phyloP scores from a whole-genome alignment of 306 rosid species.

The Acacia melanoxylon region DNA sequence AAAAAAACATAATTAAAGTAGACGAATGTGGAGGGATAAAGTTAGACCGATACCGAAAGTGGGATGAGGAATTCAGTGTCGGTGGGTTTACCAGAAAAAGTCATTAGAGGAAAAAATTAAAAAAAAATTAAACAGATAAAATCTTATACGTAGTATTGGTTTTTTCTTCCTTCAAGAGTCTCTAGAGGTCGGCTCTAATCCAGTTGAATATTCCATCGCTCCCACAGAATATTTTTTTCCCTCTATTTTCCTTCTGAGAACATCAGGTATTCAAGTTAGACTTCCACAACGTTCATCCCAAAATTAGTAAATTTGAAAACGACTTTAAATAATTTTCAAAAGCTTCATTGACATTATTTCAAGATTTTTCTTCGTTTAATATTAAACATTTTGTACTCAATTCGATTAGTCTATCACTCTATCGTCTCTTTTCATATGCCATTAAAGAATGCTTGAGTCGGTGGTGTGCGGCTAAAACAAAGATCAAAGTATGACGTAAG shows the following conservation, averaged over 20 bases:
- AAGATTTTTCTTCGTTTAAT: neutral
- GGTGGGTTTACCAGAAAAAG: neutral
- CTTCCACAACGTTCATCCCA: neutral
- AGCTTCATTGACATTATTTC: neutral
- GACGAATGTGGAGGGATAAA: neutral
- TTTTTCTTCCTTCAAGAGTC: neutral
- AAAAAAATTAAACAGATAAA: too few relatives aligned
- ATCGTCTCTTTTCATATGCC: neutral
- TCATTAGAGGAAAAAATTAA: too few relatives aligned
- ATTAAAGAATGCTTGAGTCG: constrained; percentile 35
- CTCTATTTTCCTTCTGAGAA: too few relatives aligned
- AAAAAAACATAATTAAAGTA: too few relatives aligned
- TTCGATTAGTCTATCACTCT: neutral
- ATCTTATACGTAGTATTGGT: too few relatives aligned
- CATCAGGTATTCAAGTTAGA: neutral
- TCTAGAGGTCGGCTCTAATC: neutral
- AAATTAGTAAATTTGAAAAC: too few relatives aligned
- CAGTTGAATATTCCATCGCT: too few relatives aligned
- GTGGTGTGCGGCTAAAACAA: constrained; percentile 22
- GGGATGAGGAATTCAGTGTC: neutral
- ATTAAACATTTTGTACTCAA: neutral
- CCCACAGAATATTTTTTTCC: too few relatives aligned
- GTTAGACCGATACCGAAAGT: neutral
- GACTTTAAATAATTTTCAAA: neutral
- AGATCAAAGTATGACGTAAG: neutral